phyloP scores from a whole-genome alignment of 352 stramenopile genomes.

The Globisporangium rhizosaccharum region DNA sequence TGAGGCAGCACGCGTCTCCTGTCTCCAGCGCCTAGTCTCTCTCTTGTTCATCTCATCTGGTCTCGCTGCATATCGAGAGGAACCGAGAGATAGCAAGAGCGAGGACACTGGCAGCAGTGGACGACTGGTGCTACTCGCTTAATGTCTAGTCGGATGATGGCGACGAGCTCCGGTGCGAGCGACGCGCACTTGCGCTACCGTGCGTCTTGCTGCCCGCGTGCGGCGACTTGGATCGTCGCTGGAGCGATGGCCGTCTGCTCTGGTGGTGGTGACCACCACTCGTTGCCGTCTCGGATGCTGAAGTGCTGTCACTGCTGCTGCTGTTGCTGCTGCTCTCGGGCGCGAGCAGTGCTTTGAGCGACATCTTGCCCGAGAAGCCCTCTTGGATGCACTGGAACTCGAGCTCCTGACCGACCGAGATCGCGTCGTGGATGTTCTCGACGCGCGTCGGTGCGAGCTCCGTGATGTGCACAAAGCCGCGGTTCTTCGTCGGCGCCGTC shows the following conservation, averaged over 20 bases:
- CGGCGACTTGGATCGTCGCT: conserved; percentile 14
- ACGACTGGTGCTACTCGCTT: neutral
- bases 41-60: neutral
- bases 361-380: conserved; percentile 79
- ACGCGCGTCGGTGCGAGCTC: conserved; percentile 79
- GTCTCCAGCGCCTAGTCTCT: neutral
- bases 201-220: conserved; percentile 8
- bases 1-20: neutral
- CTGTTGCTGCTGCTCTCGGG: neutral
- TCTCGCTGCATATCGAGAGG: neutral
- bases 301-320: neutral
- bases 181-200: conserved; percentile 1
- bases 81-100: neutral
- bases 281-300: conserved; percentile 1
- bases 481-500: conserved; percentile 59
- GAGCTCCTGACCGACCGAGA: conserved; percentile 69
- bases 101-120: neutral
- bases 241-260: conserved; percentile 29
- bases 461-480: conserved; percentile 94
- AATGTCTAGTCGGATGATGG: conserved; percentile 2
- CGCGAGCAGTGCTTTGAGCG: conserved; percentile 47
- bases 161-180: conserved; percentile 9
- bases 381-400: conserved; percentile 80
- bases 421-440: conserved; percentile 50
- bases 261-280: neutral